These are phyloP conservation scores for Cytidiella melzeri DNA, from an alignment of 768 basidiomycete genomes.

Conservation along the genomic window DNA sequence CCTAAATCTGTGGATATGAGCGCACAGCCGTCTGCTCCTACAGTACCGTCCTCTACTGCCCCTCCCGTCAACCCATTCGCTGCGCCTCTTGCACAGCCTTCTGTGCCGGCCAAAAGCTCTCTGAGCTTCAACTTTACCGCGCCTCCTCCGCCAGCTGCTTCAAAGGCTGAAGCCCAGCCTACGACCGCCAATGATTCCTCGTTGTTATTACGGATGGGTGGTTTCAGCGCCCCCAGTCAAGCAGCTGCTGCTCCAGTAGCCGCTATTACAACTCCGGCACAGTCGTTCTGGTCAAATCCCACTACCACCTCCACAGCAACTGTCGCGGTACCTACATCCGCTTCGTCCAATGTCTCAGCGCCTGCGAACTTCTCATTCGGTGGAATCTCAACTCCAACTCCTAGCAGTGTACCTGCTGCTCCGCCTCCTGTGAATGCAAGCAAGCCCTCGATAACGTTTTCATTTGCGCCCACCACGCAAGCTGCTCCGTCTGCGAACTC, in stretches of 20 bases:
- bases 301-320: slow-evolving; percentile 9
- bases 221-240: neutral
- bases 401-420: slow-evolving; percentile 9
- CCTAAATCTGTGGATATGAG: slow-evolving; percentile 22
- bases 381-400: slow-evolving; percentile 1
- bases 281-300: slow-evolving; percentile 13
- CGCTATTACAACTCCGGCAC: slow-evolving; percentile 4
- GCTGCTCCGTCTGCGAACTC: neutral
- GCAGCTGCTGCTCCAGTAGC: slow-evolving; percentile 1
- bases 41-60: neutral
- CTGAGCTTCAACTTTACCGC: slow-evolving; percentile 6
- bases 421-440: slow-evolving; percentile 9
- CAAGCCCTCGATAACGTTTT: slow-evolving; percentile 7
- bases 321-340: slow-evolving; percentile 4
- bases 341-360: slow-evolving; percentile 5
- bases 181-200: neutral
- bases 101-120: neutral
- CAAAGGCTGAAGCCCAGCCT: slow-evolving; percentile 4
- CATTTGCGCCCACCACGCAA: slow-evolving; percentile 3
- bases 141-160: neutral
- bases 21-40: slow-evolving; percentile 17
- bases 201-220: slow-evolving; percentile 6
- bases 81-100: neutral
- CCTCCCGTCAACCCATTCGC: slow-evolving; percentile 1
- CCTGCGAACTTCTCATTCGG: slow-evolving; percentile 10